phyloP scores from a whole-genome alignment of 1,284 basidiomycete genomes.

The Tilletia horrida region DNA sequence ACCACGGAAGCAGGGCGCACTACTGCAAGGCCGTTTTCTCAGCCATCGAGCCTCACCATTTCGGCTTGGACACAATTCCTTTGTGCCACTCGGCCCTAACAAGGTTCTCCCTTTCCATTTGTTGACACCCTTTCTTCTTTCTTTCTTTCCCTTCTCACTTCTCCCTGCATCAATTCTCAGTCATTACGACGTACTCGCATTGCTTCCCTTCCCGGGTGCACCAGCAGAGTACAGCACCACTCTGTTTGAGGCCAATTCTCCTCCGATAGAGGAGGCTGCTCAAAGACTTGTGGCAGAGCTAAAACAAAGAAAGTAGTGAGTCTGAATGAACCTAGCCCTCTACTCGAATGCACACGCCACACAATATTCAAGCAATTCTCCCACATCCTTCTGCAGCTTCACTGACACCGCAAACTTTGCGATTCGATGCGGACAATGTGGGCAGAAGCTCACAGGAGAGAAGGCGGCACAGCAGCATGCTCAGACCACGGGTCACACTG shows the following conservation, averaged over 20 bases:
- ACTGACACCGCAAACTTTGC: conserved; percentile 39
- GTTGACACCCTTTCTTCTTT: too few species aligned
- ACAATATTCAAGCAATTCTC: background rate
- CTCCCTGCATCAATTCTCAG: background rate
- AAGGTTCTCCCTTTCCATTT: too few species aligned
- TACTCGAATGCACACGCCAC: background rate
- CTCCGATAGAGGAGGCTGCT: conserved; percentile 29
- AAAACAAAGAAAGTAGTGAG: conserved; percentile 28
- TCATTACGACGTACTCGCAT: conserved; percentile 41
- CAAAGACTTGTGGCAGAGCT: conserved; percentile 27
- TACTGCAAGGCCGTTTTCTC: too few species aligned
- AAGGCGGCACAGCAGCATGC: conserved; percentile 40
- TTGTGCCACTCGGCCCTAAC: too few species aligned
- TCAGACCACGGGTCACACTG: conserved; percentile 36
- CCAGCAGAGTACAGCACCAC: conserved; percentile 26
- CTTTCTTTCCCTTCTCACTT: too few species aligned
- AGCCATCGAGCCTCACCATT: too few species aligned
- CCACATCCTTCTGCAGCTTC: conserved; percentile 19
- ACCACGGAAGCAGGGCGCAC: too few species aligned
- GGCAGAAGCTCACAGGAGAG: conserved; percentile 31
- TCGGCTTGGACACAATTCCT: too few species aligned
- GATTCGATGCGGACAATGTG: conserved; percentile 35
- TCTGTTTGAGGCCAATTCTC: conserved; percentile 24
- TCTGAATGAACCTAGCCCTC: background rate
- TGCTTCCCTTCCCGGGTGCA: conserved; percentile 22